Percentiles rank a stretch among this genome's conserved stretches.
These are phyloP conservation scores for Plasmodium fragile DNA, from an alignment of 169 alveolate species.

Conservation along the genomic window DNA sequence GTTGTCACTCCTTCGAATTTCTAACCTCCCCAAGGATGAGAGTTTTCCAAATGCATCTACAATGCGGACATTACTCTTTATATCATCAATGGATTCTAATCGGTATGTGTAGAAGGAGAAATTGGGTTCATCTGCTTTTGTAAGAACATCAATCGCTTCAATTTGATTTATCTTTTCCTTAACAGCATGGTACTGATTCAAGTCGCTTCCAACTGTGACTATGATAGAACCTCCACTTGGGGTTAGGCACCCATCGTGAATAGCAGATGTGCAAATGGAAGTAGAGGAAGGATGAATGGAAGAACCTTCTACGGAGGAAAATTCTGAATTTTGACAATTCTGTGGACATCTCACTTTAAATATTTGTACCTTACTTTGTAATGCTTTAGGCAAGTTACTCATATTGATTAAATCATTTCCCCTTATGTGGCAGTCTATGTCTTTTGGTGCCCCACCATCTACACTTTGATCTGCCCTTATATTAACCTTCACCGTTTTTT, in stretches of 20 bases:
- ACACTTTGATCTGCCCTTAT: slow-evolving; percentile 79
- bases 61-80: slow-evolving; percentile 89
- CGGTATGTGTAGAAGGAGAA: slow-evolving; percentile 79
- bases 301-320: slow-evolving; percentile 87
- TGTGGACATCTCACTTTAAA: slow-evolving; percentile 89
- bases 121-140: slow-evolving; percentile 78
- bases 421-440: slow-evolving; percentile 88
- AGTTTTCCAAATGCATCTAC: slow-evolving; percentile 91
- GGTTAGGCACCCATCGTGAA: slow-evolving; percentile 89
- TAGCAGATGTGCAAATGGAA: slow-evolving; percentile 91
- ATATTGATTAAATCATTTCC: slow-evolving; percentile 85
- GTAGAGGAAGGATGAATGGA: slow-evolving; percentile 90
- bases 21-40: slow-evolving; percentile 89
- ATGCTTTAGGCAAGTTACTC: slow-evolving; percentile 31
- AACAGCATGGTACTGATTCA: slow-evolving; percentile 82
- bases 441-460: slow-evolving; percentile 86
- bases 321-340: slow-evolving; percentile 86
- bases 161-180: slow-evolving; percentile 55
- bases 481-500: slow-evolving; percentile 80
- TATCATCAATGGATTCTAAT: slow-evolving; percentile 89
- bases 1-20: slow-evolving; percentile 76
- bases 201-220: slow-evolving; percentile 84
- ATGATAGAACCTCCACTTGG: slow-evolving; percentile 91
- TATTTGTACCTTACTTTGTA: slow-evolving; percentile 76
- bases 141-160: slow-evolving; percentile 78